These are phyloP conservation scores for Heliamphora exappendiculata DNA, from an alignment of 148 eudicot genomes.

Conservation along the genomic window DNA sequence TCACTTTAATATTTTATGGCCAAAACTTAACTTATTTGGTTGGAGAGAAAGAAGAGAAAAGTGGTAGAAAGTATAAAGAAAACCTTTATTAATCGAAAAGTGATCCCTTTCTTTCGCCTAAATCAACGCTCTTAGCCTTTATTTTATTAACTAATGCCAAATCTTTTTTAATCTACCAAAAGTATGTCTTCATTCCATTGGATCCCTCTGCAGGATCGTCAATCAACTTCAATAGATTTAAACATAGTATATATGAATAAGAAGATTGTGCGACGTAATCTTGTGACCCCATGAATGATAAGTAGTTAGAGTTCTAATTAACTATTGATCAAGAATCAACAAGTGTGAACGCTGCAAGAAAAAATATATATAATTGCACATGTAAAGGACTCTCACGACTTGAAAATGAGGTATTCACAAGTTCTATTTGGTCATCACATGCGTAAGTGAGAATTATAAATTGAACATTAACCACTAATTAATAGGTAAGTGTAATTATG, in stretches of 20 bases:
- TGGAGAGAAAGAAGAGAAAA: constrained; percentile 2
- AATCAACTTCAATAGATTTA: background rate
- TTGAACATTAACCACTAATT: background rate
- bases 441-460: background rate
- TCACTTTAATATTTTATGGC: constrained; percentile 1
- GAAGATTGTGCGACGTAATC: background rate
- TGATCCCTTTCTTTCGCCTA: constrained; percentile 18
- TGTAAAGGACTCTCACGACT: background rate
- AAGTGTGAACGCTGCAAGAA: background rate
- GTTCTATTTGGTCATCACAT: background rate
- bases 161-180: background rate
- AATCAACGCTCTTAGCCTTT: constrained; percentile 18
- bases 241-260: too few species aligned
- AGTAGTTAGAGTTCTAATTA: background rate
- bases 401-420: background rate
- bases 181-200: background rate
- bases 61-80: constrained; percentile 6
- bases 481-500: background rate
- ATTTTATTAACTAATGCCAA: background rate
- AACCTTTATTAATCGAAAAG: constrained; percentile 5
- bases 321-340: background rate
- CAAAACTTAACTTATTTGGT: too few species aligned
- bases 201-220: background rate
- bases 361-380: background rate
- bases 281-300: background rate